Evolutionary conservation across 2,329 filamentous ascomycete genomes (phyloP), one percentile per base, ranked within the genome.

Genomic region (Diaporthe capsici): DNA sequence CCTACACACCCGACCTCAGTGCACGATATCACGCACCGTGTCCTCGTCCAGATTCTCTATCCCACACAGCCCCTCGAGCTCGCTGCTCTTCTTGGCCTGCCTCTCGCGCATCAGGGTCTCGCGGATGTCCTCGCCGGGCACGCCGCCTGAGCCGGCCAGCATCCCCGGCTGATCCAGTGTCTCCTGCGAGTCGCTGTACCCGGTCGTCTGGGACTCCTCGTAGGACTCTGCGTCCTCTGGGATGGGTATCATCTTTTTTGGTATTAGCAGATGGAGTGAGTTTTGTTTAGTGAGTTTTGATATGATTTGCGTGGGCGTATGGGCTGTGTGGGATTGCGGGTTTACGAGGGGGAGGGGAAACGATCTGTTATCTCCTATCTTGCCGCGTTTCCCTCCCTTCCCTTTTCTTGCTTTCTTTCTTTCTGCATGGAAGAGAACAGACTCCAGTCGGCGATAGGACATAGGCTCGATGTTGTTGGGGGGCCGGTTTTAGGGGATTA

Each of bases 231-330:
- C 88, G 13, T 91, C 90, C 79, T 93, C 91, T 3, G 92, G 92
- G 77, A 94, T 93, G 47, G 92, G 90, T 25, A 94, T 87, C 86
- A 94, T 92, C 78, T 92, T 92, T 53, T 20, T n/a, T 20, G 13
- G 17, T 37, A 31, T 68, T 9, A 53, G 13, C 37, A 39, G 12
- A 8, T 8, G 9, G 7, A 0, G 58, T 31, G 10, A 10, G 2
- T 42, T 13, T 25, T 2, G 34, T 13, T n/a, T 10, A 28, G 17
- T 47, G 25, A 9, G 25, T 4, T 31, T 22, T 12, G 15, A n/a
- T 22, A 7, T 28, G 58, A 17, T n/a, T n/a, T n/a, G n/a, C n/a
- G n/a, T n/a, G n/a, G n/a, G n/a, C n/a, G n/a, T n/a, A n/a, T n/a
- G 13, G 34, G 12, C 5, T 42, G 22, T 61, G 28, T 20, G 55